Percentiles rank a stretch among this genome's conserved stretches.
Conservation (phyloP, 2,329 filamentous ascomycete species). For the Phialocephala sp. region DNA sequence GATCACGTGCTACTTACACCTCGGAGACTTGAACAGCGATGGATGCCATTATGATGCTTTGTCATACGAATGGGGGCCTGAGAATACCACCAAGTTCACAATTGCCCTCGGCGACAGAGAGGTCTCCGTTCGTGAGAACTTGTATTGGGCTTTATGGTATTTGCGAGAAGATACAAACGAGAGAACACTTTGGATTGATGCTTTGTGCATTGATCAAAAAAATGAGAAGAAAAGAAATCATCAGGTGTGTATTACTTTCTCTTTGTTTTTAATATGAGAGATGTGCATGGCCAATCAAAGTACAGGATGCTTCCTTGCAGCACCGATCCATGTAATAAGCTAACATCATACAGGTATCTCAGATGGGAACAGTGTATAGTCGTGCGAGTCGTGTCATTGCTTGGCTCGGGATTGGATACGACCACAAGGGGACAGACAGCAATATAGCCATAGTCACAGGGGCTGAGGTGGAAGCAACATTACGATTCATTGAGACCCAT, state of each 20-base stretch:
- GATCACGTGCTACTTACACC: neutral
- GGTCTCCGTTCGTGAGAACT: neutral
- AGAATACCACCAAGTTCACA: neutral
- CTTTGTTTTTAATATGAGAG: neutral
- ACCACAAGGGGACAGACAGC: neutral
- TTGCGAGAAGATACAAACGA: neutral
- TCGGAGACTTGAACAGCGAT: neutral
- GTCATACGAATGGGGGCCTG: neutral
- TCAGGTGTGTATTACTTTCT: neutral
- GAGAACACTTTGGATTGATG: neutral
- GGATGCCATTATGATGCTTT: neutral
- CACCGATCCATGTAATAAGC: neutral
- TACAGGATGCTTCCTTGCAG: neutral
- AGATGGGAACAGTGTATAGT: neutral
- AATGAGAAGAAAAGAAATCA: constrained; percentile 8
- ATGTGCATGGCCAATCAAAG: neutral
- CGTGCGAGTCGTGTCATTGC: neutral
- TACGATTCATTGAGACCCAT: neutral
- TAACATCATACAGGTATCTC: neutral
- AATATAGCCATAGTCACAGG: neutral
- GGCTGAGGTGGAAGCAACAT: neutral
- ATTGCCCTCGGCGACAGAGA: neutral
- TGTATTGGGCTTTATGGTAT: neutral
- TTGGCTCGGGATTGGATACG: neutral
- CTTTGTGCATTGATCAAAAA: neutral